Conservation (phyloP, 805 yeast species). For the Starmerella gropengiesseri region DNA sequence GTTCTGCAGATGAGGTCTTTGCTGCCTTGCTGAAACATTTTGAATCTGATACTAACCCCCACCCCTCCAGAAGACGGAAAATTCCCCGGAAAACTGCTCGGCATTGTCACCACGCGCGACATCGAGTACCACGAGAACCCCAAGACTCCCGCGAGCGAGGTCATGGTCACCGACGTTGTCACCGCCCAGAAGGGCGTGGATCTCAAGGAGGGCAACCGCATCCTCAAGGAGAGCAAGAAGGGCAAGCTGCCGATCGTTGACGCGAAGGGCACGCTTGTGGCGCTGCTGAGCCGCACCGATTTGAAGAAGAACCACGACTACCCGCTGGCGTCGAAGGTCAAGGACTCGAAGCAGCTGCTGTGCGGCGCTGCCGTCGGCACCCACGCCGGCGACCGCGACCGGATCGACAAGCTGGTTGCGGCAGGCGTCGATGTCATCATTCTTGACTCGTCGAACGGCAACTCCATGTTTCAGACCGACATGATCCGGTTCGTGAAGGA, state of each 20-base stretch:
- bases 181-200: conserved; percentile 76
- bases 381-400: conserved; percentile 72
- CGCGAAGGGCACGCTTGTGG: conserved; percentile 57
- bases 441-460: conserved; percentile 94
- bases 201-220: conserved; percentile 76
- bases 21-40: conserved; percentile 81
- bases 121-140: conserved; percentile 83
- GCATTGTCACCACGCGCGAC: conserved; percentile 95
- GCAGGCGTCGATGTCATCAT: conserved; percentile 97
- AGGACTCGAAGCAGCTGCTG: conserved; percentile 83
- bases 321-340: conserved; percentile 92
- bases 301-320: conserved; percentile 88
- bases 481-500: conserved; percentile 86
- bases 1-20: conserved; percentile 90
- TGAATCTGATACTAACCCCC: conserved; percentile 26
- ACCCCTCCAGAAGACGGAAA: conserved; percentile 60
- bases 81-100: conserved; percentile 79
- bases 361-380: conserved; percentile 99
- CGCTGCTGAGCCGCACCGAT: conserved; percentile 89
- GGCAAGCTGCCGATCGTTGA: conserved; percentile 96
- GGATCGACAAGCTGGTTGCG: conserved; percentile 72
- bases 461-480: conserved; percentile 86
- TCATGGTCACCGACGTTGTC: conserved; percentile 83
- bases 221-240: conserved; percentile 85
- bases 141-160: conserved; percentile 48